Evolutionary conservation across 208 protist species (phyloP), one percentile per base, ranked within the genome.

Genomic region (Leishmania tarentolae): DNA sequence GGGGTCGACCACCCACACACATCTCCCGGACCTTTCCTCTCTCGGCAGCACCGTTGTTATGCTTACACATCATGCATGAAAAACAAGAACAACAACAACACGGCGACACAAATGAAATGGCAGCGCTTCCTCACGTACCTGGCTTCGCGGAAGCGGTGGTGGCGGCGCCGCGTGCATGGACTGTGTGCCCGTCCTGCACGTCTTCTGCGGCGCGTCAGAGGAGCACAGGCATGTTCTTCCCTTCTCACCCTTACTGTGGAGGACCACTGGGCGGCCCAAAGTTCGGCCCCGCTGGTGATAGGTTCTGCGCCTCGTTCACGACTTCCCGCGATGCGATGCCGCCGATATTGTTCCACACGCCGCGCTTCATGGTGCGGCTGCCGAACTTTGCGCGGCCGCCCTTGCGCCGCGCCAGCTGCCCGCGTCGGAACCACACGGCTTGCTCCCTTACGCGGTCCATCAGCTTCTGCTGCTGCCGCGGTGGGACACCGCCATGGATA

Each of bases 341-440:
- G 57, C 93, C 91, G 2, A 96, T 77, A 80, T 94, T 87, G 75
- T 96, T 96, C 93, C 93, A 96, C 83, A 96, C 90, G 46, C 90
- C 91, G 11, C 76, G 78, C 56, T 86, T 81, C 83, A 87, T 84
- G 37, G 75, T 76, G 21, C 83, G 81, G 0, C 82, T 28, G 21
- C 93, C 93, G 77, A 96, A 96, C 86, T 96, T 96, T 6, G 93
- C 93, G 15, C 89, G 83, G 6, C 93, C 93, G n/a, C 91, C 91
- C 78, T 96, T 96, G 75, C 93, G 86, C 11, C 88, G 84, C 35
- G 90, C 91, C 28, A 96, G 83, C 83, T 93, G 90, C 46, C 82
- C 86, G 1, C 87, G 84, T 3, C 93, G 90, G 74, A 91, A 94
- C 80, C 75, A 87, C 75, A 96, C 90, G 5, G 93, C 93, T 76